Base-by-base conservation (phyloP, 352 stramenopile species). In the Phytophthora parvispora region DNA sequence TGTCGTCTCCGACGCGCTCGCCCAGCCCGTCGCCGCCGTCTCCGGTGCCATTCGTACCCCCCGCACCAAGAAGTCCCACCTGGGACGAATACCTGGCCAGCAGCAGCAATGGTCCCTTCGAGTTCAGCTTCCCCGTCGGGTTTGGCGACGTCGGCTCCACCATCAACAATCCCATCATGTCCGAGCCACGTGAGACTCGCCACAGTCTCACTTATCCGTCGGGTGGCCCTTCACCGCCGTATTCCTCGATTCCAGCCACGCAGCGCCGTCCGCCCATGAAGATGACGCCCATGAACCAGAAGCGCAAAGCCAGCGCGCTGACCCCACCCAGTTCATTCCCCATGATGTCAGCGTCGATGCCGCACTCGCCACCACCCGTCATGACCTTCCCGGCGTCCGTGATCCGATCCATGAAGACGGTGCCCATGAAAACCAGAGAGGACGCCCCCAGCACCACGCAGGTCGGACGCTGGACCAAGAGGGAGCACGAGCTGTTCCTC, bases 401-500 rank as follows among this genome's bases (percentile, higher is more conserved):
- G 20, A 51, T 63, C 27, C 58, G 55, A 47, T 49, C 53, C 18
- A 40, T 64, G 57, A 64, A 64, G 57, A 42, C 27, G 6, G 12
- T 28, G 38, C 4, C n/a, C 5, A 24, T 36, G 58, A 63, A 12
- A 48, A 13, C 31, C 6, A 9, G 38, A 22, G 6, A 59, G 6
- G 64, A 49, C n/a, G 15, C 47, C n/a, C 7, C 48, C 20, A 38
- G 36, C 20, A 28, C 49, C 13, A 73, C 72, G 15, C 83, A 92
- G 20, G 76, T 94, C 4, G 92, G 92, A 4, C 87, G 92, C 32
- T 98, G 92, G 92, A 97, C 90, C 55, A 95, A 96, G 75, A 83
- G 81, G 47, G 92, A 98, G 67, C 92, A 97, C 68, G 84, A 93
- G 60, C 69, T 94, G 27, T 98, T 98, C 67, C 75, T 97, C 2